A percentile compares a stretch with the other conserved stretches of the same genome.
Evolutionary conservation across 257 asterid genomes (phyloP).

Genomic region (Nicotiana noctiflora): DNA sequence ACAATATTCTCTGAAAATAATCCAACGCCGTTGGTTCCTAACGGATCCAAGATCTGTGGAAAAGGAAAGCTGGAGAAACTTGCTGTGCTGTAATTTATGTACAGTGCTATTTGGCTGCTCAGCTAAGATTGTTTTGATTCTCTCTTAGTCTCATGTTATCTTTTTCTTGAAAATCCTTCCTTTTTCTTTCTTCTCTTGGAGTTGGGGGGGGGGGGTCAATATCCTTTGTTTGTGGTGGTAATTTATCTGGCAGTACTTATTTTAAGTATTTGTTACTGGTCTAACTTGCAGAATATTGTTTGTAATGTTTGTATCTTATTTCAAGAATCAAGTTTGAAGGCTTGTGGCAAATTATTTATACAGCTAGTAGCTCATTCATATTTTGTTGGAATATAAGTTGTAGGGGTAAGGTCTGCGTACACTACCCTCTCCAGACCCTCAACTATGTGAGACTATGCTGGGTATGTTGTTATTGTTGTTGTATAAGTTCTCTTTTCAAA

Average conservation of each 20-base stretch:
- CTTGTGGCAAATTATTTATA: not conserved
- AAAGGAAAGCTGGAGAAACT: constrained; percentile 26
- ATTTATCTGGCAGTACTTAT: not conserved
- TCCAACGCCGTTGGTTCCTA: constrained; percentile 26
- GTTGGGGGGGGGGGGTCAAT: not conserved
- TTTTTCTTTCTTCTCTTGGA: not conserved
- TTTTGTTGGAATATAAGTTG: not conserved
- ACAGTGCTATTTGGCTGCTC: constrained; percentile 50
- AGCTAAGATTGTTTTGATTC: constrained; percentile 14
- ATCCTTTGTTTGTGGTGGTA: constrained; percentile 2
- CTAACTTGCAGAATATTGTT: constrained; percentile 3
- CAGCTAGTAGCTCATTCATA: not conserved
- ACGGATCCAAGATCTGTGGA: constrained; percentile 20
- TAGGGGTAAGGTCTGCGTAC: no score
- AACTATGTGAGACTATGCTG: no score
- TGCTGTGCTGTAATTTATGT: constrained; percentile 52
- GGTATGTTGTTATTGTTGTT: no score
- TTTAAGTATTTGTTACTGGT: not conserved
- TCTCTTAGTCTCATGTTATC: not conserved
- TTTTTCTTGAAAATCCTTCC: not conserved
- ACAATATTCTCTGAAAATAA: constrained; percentile 19
- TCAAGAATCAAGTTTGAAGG: constrained; percentile 4
- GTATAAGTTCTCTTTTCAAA: not conserved
- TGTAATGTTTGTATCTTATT: not conserved
- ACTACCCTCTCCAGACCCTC: no score